Percentiles rank a stretch among this genome's conserved stretches.
Conservation (phyloP, 1,139 yeast genomes). For the Zygoascus hellenicus region DNA sequence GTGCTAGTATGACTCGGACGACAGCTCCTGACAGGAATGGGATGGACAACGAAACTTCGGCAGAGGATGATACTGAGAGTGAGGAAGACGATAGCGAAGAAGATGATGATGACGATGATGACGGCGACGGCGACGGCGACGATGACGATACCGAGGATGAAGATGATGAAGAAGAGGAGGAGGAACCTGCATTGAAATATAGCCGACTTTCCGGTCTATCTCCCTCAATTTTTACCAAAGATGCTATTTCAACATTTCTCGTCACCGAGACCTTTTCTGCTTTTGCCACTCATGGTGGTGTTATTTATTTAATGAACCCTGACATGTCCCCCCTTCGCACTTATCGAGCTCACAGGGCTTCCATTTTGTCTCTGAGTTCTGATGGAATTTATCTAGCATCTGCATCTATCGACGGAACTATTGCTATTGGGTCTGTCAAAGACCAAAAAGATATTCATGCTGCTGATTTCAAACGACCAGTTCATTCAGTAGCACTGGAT, state of each 20-base stretch:
- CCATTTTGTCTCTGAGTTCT: constrained; percentile 60
- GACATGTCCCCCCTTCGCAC: constrained; percentile 59
- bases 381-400: constrained; percentile 76
- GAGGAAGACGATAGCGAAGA: constrained; percentile 21
- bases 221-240: constrained; percentile 58
- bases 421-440: constrained; percentile 65
- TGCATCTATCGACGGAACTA: constrained; percentile 91
- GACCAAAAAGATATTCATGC: constrained; percentile 65
- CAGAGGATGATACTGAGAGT: constrained; percentile 3
- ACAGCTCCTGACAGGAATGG: background rate
- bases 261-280: constrained; percentile 57
- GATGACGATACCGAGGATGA: constrained; percentile 28
- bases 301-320: constrained; percentile 60
- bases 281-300: constrained; percentile 88
- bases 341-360: constrained; percentile 79
- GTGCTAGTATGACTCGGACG: background rate
- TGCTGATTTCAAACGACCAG: constrained; percentile 80
- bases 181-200: constrained; percentile 74
- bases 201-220: constrained; percentile 63
- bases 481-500: constrained; percentile 80
- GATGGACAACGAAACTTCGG: background rate
- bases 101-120: constrained; percentile 30
- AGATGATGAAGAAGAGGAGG: constrained; percentile 46
- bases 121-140: constrained; percentile 24
- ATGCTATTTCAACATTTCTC: constrained; percentile 67